Evolutionary conservation across 805 yeast species (phyloP).

Genomic region (Candida bentonensis): DNA sequence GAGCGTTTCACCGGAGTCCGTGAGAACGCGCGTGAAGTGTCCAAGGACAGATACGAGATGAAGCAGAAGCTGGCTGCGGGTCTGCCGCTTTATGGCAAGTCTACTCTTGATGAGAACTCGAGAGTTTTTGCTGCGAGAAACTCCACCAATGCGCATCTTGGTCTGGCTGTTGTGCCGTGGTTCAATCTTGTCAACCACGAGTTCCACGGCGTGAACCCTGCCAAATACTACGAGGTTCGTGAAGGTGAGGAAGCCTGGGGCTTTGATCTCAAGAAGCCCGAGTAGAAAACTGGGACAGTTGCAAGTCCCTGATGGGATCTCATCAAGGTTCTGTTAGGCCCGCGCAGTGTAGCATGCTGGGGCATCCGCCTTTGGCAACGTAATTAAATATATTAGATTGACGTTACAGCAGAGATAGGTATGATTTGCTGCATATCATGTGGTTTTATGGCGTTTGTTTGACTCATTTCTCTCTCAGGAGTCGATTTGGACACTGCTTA

Average conservation of each 20-base stretch:
- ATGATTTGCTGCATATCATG: too few relatives aligned
- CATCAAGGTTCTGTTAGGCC: too few relatives aligned
- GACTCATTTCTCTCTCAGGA: too few relatives aligned
- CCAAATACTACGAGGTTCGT: slow-evolving; percentile 34
- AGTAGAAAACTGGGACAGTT: too few relatives aligned
- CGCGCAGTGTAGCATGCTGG: not conserved
- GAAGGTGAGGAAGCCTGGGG: slow-evolving; percentile 50
- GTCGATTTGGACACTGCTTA: too few relatives aligned
- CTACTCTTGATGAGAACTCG: slow-evolving; percentile 50
- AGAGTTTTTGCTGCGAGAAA: slow-evolving; percentile 67
- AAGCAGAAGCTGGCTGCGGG: slow-evolving; percentile 53
- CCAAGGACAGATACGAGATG: slow-evolving; percentile 58
- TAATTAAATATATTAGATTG: too few relatives aligned
- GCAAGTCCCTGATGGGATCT: not conserved
- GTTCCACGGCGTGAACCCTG: slow-evolving; percentile 63
- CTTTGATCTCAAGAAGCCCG: slow-evolving; percentile 18
- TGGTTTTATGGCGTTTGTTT: too few relatives aligned
- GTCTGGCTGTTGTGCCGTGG: slow-evolving; percentile 58
- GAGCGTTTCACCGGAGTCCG: slow-evolving; percentile 65
- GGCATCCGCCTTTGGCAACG: too few relatives aligned
- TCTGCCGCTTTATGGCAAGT: slow-evolving; percentile 49
- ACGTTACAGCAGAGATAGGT: too few relatives aligned
- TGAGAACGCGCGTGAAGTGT: slow-evolving; percentile 60
- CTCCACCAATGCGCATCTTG: slow-evolving; percentile 54
- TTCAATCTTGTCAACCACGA: slow-evolving; percentile 72